Evolutionary conservation across 2,329 filamentous ascomycete species (phyloP).

Genomic region (Berkeleyomyces basicola): DNA sequence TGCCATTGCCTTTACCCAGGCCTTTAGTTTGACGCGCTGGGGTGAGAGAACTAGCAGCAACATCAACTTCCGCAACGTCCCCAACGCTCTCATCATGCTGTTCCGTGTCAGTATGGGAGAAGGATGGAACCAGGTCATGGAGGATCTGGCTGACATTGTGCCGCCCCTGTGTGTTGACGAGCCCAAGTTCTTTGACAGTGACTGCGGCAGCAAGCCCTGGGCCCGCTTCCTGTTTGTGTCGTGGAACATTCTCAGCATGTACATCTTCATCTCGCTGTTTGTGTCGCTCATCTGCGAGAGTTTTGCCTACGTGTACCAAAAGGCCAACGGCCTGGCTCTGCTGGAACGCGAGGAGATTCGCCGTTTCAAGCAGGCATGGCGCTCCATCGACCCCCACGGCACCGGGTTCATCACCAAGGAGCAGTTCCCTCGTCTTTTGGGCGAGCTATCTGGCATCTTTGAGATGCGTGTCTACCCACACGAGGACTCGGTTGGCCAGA

Average conservation of each 20-base stretch:
- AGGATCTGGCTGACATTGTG: conserved; percentile 71
- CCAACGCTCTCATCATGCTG: conserved; percentile 80
- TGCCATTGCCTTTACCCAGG: conserved; percentile 89
- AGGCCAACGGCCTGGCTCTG: conserved; percentile 78
- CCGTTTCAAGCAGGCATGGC: conserved; percentile 96
- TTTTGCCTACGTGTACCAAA: conserved; percentile 97
- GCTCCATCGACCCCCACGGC: conserved; percentile 81
- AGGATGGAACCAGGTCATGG: conserved; percentile 94
- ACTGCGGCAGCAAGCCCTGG: conserved; percentile 85
- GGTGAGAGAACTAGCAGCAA: conserved; percentile 55
- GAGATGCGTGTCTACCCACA: conserved; percentile 93
- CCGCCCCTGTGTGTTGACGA: conserved; percentile 66
- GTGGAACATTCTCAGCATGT: conserved; percentile 99
- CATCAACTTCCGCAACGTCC: conserved; percentile 83
- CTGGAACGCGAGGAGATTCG: conserved; percentile 89
- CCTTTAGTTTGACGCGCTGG: conserved; percentile 88
- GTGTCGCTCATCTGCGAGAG: conserved; percentile 98
- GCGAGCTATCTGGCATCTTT: conserved; percentile 86
- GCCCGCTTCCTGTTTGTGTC: conserved; percentile 77
- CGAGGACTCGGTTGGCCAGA: conserved; percentile 70
- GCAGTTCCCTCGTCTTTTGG: conserved; percentile 71
- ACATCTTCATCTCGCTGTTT: conserved; percentile 96
- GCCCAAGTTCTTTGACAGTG: conserved; percentile 62
- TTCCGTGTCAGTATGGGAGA: conserved; percentile 90
- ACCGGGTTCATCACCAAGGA: conserved; percentile 85